Evolutionary conservation across 1,284 basidiomycete genomes (phyloP), one percentile per base, ranked within the genome.

Genomic region (Ustilago shanxiensis): DNA sequence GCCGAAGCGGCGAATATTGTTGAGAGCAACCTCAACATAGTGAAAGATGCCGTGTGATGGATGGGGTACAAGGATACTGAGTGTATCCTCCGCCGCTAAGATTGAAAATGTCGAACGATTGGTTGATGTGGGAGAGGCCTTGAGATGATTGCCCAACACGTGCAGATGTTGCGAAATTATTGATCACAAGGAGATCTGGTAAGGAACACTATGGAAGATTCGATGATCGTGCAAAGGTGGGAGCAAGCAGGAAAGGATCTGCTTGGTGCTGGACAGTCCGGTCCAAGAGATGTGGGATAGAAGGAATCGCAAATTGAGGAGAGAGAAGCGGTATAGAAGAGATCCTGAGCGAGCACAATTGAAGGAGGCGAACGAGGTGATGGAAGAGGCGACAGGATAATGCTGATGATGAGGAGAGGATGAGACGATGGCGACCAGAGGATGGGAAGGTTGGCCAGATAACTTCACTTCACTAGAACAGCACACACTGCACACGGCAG

Each of bases 21-120:
- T 35, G 61, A 60, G 16, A 66, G 28, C 49, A 61, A 37, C 22
- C 60, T 66, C 59, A 69, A 59, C 66, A 75, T 69, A 35, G 20
- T 49, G 47, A 26, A 1, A 7, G 14, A 47, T n/a, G 22, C n/a
- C n/a, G n/a, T n/a, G n/a, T n/a, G n/a, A n/a, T n/a, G n/a, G n/a
- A n/a, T n/a, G n/a, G n/a, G n/a, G n/a, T n/a, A n/a, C n/a, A n/a
- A n/a, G n/a, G n/a, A n/a, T n/a, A n/a, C n/a, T n/a, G n/a, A n/a
- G n/a, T n/a, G n/a, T n/a, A n/a, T n/a, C n/a, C n/a, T n/a, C n/a
- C n/a, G n/a, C n/a, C n/a, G n/a, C n/a, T n/a, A n/a, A n/a, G n/a
- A n/a, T n/a, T n/a, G n/a, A n/a, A n/a, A n/a, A n/a, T n/a, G n/a
- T n/a, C n/a, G n/a, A n/a, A n/a, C n/a, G n/a, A n/a, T n/a, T n/a